Evolutionary conservation across 176 grass and related monocot genomes (phyloP).

Genomic region (Triticum monococcum): DNA sequence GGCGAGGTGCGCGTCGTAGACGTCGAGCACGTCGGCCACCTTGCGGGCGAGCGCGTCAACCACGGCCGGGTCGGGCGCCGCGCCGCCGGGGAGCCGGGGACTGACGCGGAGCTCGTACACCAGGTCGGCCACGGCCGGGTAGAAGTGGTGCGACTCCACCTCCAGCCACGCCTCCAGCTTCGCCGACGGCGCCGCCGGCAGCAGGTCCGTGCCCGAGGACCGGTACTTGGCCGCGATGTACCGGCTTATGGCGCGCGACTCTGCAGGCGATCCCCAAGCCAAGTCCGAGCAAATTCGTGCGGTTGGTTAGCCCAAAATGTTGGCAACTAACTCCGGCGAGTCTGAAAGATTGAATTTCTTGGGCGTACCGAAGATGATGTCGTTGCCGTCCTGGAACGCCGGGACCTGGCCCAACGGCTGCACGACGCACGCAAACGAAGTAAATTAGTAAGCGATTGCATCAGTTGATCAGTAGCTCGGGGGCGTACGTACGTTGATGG

Average conservation of each 20-base stretch:
- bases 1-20: conserved; percentile 69
- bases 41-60: conserved; percentile 45
- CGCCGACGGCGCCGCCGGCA: conserved; percentile 22
- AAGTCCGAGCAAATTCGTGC: not conserved
- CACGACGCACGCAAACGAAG: not conserved
- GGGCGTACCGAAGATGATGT: not conserved
- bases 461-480: no score
- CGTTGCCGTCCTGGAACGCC: not conserved
- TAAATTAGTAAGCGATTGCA: not conserved
- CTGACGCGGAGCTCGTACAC: conserved; percentile 53
- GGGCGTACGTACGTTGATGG: no score
- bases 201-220: conserved; percentile 30
- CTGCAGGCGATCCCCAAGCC: conserved; percentile 11
- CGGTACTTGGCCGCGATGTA: conserved; percentile 63
- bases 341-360: not conserved
- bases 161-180: conserved; percentile 74
- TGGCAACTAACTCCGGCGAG: not conserved
- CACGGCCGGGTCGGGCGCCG: conserved; percentile 32
- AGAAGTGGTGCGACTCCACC: conserved; percentile 75
- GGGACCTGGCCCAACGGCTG: conserved; percentile 14
- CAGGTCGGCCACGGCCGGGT: conserved; percentile 27
- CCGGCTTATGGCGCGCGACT: conserved; percentile 68
- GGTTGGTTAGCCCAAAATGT: not conserved
- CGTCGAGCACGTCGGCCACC: conserved; percentile 64
- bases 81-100: conserved; percentile 29